phyloP scores from a whole-genome alignment of 2,329 filamentous ascomycete species.

The Botrytis deweyae region DNA sequence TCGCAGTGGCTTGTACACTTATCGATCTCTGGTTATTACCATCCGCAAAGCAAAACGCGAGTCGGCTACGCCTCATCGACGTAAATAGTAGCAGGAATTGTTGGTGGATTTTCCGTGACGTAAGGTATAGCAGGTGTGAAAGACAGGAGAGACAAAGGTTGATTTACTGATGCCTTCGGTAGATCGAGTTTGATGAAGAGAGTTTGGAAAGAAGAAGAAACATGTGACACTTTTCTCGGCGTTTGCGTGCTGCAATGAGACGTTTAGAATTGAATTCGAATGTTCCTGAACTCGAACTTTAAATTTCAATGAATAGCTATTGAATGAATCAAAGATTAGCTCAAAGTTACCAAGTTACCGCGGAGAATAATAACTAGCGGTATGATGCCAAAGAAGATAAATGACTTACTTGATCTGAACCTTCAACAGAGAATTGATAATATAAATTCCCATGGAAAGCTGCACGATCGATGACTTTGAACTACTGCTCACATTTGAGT shows the following conservation, averaged over 20 bases:
- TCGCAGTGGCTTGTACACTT: not conserved
- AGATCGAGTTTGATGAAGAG: fast-evolving
- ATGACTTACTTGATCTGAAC: not conserved
- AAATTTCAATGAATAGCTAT: fast-evolving
- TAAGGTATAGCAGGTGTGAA: too few species aligned
- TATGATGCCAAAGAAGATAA: fast-evolving
- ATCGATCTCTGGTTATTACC: too few species aligned
- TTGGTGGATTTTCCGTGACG: not conserved
- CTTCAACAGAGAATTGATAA: too few species aligned
- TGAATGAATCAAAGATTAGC: not conserved
- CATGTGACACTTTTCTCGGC: not conserved
- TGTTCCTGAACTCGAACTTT: not conserved
- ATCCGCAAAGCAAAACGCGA: not conserved
- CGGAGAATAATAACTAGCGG: fast-evolving
- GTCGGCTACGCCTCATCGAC: not conserved
- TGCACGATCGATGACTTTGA: not conserved
- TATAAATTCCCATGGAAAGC: not conserved
- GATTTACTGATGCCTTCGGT: not conserved
- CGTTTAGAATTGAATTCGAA: not conserved
- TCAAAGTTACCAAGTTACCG: too few species aligned
- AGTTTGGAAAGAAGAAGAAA: fast-evolving
- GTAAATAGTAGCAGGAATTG: too few species aligned
- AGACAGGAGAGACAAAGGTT: not conserved
- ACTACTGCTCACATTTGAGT: not conserved
- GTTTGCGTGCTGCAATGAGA: too few species aligned